Conservation (phyloP, 139 green algal genomes). For the Diplosphaera chodatii region DNA sequence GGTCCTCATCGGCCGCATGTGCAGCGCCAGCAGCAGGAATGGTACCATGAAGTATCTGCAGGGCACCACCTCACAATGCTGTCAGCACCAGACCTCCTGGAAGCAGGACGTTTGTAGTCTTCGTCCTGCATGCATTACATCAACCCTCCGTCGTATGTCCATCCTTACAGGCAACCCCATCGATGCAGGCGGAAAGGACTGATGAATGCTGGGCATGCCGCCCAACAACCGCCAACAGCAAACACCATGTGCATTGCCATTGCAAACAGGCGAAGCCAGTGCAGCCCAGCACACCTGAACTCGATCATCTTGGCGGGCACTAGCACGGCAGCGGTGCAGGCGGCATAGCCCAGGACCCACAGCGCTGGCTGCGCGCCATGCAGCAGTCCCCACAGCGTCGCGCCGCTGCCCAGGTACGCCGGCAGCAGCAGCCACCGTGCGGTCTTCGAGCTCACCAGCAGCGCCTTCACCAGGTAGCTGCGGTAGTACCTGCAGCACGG, state of each 20-base stretch:
- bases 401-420: conserved; percentile 31
- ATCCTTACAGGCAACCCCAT: too few species aligned
- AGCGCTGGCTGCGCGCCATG: conserved; percentile 7
- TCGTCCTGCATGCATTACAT: neutral
- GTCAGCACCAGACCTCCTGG: neutral
- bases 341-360: conserved; percentile 30
- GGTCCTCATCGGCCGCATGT: conserved; percentile 29
- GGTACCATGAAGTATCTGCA: conserved; percentile 80
- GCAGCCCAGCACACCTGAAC: conserved; percentile 44
- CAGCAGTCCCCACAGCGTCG: conserved; percentile 26
- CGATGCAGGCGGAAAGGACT: too few species aligned
- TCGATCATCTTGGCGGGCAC: conserved; percentile 81
- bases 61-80: neutral
- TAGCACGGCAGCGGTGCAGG: conserved; percentile 40
- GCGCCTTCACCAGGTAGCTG: conserved; percentile 85
- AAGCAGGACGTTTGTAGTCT: neutral
- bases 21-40: conserved; percentile 51
- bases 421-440: conserved; percentile 43
- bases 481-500: conserved; percentile 68
- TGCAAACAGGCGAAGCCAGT: too few species aligned
- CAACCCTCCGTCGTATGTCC: too few species aligned
- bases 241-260: too few species aligned
- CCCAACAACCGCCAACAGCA: neutral
- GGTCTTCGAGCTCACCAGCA: conserved; percentile 22
- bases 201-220: too few species aligned